Conservation (phyloP, 208 protist genomes). For the Crithidia bombi region DNA sequence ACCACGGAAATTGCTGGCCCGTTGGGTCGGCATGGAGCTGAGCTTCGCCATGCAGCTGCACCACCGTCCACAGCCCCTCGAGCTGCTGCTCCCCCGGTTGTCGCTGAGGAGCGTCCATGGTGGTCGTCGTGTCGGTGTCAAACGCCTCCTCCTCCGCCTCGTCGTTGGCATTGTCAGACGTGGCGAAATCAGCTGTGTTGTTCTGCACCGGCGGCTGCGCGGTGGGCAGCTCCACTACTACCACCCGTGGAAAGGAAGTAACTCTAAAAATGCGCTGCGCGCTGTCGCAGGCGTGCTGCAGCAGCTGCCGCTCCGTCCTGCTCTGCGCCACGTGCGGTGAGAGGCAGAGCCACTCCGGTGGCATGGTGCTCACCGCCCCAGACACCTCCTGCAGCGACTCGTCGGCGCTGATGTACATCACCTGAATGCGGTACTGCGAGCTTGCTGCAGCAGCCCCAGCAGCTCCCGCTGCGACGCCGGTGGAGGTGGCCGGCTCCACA, state of each 20-base stretch:
- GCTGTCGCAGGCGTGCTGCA: conserved; percentile 16
- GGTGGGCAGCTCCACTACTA: conserved; percentile 41
- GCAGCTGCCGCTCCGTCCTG: conserved; percentile 17
- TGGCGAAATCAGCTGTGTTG: background rate
- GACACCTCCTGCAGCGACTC: conserved; percentile 39
- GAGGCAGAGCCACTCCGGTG: conserved; percentile 57
- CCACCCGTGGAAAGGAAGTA: conserved; percentile 59
- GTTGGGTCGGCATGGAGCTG: conserved; percentile 38
- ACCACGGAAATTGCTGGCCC: conserved; percentile 47
- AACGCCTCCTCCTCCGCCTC: conserved; percentile 24
- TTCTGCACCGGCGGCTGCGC: background rate
- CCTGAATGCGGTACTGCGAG: conserved; percentile 36
- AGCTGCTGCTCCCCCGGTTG: conserved; percentile 6
- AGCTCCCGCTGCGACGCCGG: background rate
- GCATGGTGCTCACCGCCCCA: conserved; percentile 39
- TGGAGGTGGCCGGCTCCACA: background rate
- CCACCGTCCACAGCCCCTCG: conserved; percentile 37
- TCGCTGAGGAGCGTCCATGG: conserved; percentile 2
- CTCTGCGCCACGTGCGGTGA: conserved; percentile 24
- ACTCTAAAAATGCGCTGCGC: conserved; percentile 44
- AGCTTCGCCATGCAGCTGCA: conserved; percentile 43
- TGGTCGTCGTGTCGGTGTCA: conserved; percentile 7
- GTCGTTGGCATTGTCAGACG: conserved; percentile 6
- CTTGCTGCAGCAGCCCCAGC: background rate
- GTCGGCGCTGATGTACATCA: conserved; percentile 73